Base-by-base conservation (phyloP, 805 yeast genomes). In the Starmera dryadoides region DNA sequence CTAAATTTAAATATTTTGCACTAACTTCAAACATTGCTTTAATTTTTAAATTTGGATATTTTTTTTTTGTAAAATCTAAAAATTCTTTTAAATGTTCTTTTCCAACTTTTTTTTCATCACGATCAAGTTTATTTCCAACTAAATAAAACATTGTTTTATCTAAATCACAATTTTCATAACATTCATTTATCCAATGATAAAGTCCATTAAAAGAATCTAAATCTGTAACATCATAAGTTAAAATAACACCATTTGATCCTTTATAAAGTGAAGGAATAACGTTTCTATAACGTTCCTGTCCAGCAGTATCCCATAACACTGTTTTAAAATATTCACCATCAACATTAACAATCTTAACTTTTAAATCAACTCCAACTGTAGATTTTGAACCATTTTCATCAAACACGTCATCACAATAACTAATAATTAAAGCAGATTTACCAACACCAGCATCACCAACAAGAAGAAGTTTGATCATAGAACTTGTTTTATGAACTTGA, bases 291-390 rank as follows among this genome's bases (percentile, higher is more conserved):
- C 74, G 55, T 46, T 70, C 75, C 51, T 70, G 75, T 4, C 76
- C 76, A 4, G 76, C 76, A 12, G 75, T 69, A 45, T 69, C 75
- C 75, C 75, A 71, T 38, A 70, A 48, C 8, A 64, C 64, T 12
- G 69, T 61, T 45, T 69, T 69, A 54, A 68, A 69, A 34, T 56
- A 56, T 33, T 66, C 52, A 19, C 68, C 64, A 46, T 68, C 73
- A 14, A 71, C 64, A 44, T 65, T 68, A 11, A 69, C 63, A 12
- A 63, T 44, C 36, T 67, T 63, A 8, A 68, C 65, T 49, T 69
- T 69, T 34, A 71, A 56, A 45, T 71, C 75, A 6, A 71, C 66
- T 12, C 76, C 76, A 30, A 71, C 63, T 0, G 75, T 69, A 1
- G 71, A 58, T 43, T 60, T 60, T 4, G 68, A 58, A 6, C 43